Evolutionary conservation across 2,329 filamentous ascomycete species (phyloP).

Genomic region (Claviceps digitariae): DNA sequence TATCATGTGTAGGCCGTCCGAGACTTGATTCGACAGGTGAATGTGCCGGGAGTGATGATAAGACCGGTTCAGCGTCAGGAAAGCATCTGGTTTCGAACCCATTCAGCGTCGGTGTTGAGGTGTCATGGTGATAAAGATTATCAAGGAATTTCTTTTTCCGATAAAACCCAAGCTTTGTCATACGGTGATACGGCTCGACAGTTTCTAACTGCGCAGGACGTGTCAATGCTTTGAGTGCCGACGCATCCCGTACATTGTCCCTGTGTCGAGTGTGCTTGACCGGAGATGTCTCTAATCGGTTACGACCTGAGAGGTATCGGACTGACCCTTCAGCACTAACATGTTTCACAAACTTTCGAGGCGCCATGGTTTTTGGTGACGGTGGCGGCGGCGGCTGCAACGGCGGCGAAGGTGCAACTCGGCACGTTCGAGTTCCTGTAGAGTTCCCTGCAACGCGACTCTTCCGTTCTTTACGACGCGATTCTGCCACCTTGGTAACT

Average conservation of each 20-base stretch:
- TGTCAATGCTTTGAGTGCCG: background rate
- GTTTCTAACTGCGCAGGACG: constrained; percentile 45
- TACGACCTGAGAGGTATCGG: constrained; percentile 11
- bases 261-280: background rate
- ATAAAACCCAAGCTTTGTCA: constrained; percentile 28
- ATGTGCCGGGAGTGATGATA: background rate
- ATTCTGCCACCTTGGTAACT: constrained; percentile 15
- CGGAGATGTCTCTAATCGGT: background rate
- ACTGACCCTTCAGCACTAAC: constrained; percentile 14
- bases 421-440: constrained; percentile 10
- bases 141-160: constrained; percentile 41
- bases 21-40: background rate
- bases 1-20: background rate
- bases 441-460: constrained; percentile 9
- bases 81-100: background rate
- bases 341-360: constrained; percentile 18
- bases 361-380: background rate
- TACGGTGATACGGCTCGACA: constrained; percentile 22
- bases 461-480: constrained; percentile 2
- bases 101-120: background rate
- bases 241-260: background rate
- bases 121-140: constrained; percentile 32
- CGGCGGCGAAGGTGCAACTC: background rate
- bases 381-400: too few species aligned
- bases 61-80: background rate